Conservation (phyloP, 495 filamentous ascomycete genomes). For the Aspergillus ellipticus region DNA sequence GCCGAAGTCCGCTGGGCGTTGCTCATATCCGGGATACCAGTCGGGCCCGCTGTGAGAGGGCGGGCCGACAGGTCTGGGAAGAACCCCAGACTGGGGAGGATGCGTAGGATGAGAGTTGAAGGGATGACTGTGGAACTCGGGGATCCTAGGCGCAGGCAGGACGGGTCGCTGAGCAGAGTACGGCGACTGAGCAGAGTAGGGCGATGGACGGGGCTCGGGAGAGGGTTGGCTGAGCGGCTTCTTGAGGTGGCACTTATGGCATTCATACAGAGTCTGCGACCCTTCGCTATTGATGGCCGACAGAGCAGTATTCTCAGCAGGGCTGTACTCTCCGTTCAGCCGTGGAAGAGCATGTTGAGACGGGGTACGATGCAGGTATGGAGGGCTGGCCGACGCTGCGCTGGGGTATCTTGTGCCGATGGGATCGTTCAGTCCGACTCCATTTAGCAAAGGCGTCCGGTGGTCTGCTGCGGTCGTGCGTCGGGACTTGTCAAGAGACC, state of each 20-base stretch:
- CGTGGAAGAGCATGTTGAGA: constrained; percentile 25
- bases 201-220: constrained; percentile 33
- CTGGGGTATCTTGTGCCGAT: constrained; percentile 8
- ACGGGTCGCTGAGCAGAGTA: constrained; percentile 33
- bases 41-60: constrained; percentile 27
- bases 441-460: constrained; percentile 32
- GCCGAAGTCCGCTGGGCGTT: constrained; percentile 24
- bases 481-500: constrained; percentile 30
- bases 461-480: constrained; percentile 14
- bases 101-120: constrained; percentile 36
- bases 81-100: constrained; percentile 24
- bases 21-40: constrained; percentile 37
- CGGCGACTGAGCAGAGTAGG: constrained; percentile 35
- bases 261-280: constrained; percentile 32
- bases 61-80: constrained; percentile 31
- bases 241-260: constrained; percentile 53
- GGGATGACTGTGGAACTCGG: constrained; percentile 26
- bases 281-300: constrained; percentile 12
- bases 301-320: constrained; percentile 6
- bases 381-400: constrained; percentile 22
- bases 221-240: constrained; percentile 32
- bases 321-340: constrained; percentile 29
- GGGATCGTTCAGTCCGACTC: constrained; percentile 21
- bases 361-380: constrained; percentile 24
- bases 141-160: constrained; percentile 32